Percentiles rank a stretch among this genome's conserved stretches.
phyloP scores from a whole-genome alignment of 768 basidiomycete genomes.

The Ramaria rubella region DNA sequence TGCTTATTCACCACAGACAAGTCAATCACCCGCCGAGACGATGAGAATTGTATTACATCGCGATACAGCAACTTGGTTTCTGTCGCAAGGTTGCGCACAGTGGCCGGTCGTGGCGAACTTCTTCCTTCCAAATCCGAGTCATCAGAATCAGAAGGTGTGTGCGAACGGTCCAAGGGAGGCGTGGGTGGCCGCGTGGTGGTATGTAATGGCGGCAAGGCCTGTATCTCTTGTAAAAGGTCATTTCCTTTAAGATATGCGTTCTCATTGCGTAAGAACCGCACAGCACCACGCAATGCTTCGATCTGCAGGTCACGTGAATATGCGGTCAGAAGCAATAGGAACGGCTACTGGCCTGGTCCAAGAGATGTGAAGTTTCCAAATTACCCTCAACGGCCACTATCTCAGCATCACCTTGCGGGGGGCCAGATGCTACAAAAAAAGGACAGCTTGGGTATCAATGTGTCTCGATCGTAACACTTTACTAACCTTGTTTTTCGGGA shows the following conservation, averaged over 20 bases:
- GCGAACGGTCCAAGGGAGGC: conserved; percentile 60
- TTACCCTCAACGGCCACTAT: conserved; percentile 66
- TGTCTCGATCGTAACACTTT: neutral
- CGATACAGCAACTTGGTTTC: conserved; percentile 84
- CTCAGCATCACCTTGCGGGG: conserved; percentile 52
- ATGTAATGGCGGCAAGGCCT: conserved; percentile 61
- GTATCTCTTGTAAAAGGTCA: conserved; percentile 79
- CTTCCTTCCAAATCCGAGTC: conserved; percentile 37
- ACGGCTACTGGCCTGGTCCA: conserved; percentile 66
- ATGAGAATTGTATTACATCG: conserved; percentile 83
- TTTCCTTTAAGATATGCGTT: conserved; percentile 92
- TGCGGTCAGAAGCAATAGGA: neutral
- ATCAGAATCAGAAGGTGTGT: conserved; percentile 54
- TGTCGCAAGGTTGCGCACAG: conserved; percentile 61
- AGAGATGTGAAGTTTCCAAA: conserved; percentile 78
- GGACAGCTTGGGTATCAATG: conserved; percentile 14
- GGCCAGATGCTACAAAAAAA: conserved; percentile 34
- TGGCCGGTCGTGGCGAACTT: conserved; percentile 19
- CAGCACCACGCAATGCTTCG: conserved; percentile 83
- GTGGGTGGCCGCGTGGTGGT: conserved; percentile 45
- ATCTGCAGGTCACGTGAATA: conserved; percentile 43
- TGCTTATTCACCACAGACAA: conserved; percentile 40
- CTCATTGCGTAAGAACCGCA: conserved; percentile 89
- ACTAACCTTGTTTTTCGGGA: conserved; percentile 68
- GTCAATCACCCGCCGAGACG: conserved; percentile 81